Percentiles rank a stretch among this genome's conserved stretches.
These are phyloP conservation scores for Scheffersomyces cryptocercus DNA, from an alignment of 1,139 yeast genomes.

Conservation along the genomic window DNA sequence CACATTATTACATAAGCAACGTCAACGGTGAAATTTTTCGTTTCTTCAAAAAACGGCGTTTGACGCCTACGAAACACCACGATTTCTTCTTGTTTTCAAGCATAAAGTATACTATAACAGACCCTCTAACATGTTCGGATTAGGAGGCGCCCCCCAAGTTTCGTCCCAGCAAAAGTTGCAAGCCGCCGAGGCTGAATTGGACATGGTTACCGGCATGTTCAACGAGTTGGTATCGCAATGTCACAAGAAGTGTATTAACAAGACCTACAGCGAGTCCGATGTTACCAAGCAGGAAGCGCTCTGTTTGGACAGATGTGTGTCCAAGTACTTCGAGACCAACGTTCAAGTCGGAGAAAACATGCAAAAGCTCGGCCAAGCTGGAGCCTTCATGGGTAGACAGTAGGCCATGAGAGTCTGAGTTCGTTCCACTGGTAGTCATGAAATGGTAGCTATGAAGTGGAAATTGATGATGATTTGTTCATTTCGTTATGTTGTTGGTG, in stretches of 20 bases:
- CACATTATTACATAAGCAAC: no score
- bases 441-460: no score
- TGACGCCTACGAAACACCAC: slow-evolving; percentile 2
- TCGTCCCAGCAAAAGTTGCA: slow-evolving; percentile 73
- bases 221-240: slow-evolving; percentile 83
- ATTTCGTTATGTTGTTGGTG: no score
- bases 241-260: slow-evolving; percentile 81
- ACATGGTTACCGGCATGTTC: slow-evolving; percentile 97
- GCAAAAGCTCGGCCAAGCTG: slow-evolving; percentile 71
- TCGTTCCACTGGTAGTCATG: no score
- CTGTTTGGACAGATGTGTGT: slow-evolving; percentile 96
- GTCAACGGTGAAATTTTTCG: background rate
- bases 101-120: background rate
- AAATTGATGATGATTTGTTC: no score
- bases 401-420: slow-evolving; percentile 10
- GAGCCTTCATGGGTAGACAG: slow-evolving; percentile 53
- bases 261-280: slow-evolving; percentile 69
- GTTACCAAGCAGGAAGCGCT: slow-evolving; percentile 82
- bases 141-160: slow-evolving; percentile 79
- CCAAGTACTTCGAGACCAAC: slow-evolving; percentile 94
- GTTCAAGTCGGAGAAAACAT: slow-evolving; percentile 92
- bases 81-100: background rate
- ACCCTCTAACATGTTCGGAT: slow-evolving; percentile 58
- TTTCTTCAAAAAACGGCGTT: slow-evolving; percentile 5
- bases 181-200: slow-evolving; percentile 88